phyloP scores from a whole-genome alignment of 2,329 filamentous ascomycete genomes.

The Pseudocercospora fijiensis region DNA sequence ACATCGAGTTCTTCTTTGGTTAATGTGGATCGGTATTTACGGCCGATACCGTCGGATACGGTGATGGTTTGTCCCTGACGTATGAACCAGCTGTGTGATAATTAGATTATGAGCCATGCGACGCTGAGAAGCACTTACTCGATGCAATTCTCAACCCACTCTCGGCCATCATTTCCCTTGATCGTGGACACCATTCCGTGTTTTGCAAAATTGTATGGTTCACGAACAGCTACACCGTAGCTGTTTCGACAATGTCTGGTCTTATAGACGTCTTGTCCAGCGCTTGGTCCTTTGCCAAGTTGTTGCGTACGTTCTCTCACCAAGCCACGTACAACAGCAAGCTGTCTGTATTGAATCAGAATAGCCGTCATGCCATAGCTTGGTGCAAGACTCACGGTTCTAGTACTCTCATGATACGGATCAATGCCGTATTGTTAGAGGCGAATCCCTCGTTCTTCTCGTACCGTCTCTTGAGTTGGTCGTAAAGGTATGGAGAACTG shows the following conservation, averaged over 20 bases:
- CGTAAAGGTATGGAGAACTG: constrained; percentile 22
- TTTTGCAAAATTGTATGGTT: constrained; percentile 14
- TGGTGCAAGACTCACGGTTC: constrained; percentile 15
- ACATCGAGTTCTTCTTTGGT: too few species aligned
- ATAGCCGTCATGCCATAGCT: background rate
- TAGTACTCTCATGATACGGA: constrained; percentile 16
- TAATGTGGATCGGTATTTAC: too few species aligned
- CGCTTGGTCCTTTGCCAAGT: background rate
- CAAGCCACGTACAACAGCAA: constrained; percentile 18
- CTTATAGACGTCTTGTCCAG: constrained; percentile 13
- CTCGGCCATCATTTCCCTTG: too few species aligned
- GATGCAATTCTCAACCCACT: too few species aligned
- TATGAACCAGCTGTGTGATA: too few species aligned
- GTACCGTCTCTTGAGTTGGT: constrained; percentile 15
- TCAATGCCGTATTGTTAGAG: constrained; percentile 4
- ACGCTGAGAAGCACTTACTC: too few species aligned
- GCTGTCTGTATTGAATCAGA: constrained; percentile 6
- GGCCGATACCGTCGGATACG: too few species aligned
- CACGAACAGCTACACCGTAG: constrained; percentile 22
- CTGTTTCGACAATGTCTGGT: constrained; percentile 21
- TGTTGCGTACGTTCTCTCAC: constrained; percentile 19
- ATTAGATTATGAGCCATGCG: too few species aligned
- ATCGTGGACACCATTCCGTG: background rate
- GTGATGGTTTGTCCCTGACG: too few species aligned
- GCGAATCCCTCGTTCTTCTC: constrained; percentile 7